Evolutionary conservation across 352 stramenopile species (phyloP).

Genomic region (Thalassiosira oceanica): DNA sequence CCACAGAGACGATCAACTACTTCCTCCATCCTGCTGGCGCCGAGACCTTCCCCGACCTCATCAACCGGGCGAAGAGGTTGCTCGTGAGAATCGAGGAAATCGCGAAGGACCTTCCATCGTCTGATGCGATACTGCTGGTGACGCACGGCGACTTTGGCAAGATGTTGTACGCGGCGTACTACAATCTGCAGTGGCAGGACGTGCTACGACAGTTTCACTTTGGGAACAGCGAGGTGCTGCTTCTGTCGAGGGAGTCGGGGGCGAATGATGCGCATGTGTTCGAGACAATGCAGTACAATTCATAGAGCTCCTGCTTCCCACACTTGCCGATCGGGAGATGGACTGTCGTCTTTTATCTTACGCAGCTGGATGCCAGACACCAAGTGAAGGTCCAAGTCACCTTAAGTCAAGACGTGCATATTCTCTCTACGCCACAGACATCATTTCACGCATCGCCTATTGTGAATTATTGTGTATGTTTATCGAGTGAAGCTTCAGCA

Average conservation of each 20-base stretch:
- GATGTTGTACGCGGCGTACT: constrained; percentile 59
- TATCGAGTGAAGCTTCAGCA: no score
- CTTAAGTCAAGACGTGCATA: no score
- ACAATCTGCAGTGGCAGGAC: constrained; percentile 48
- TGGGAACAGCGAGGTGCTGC: constrained; percentile 51
- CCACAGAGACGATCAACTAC: constrained; percentile 51
- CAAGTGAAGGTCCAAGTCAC: not conserved
- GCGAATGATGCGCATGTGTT: constrained; percentile 41
- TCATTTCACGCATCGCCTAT: no score
- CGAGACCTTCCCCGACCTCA: constrained; percentile 60
- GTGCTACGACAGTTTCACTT: constrained; percentile 59
- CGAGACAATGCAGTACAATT: constrained; percentile 36
- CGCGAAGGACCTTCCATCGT: not conserved
- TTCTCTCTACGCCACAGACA: no score
- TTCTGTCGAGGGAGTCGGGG: constrained; percentile 41
- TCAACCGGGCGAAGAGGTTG: constrained; percentile 32
- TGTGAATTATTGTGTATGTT: no score
- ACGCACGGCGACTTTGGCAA: constrained; percentile 65
- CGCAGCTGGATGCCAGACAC: no score
- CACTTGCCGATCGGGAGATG: no score
- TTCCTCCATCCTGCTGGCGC: constrained; percentile 50
- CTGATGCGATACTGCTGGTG: constrained; percentile 40
- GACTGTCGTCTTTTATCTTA: no score
- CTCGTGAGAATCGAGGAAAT: constrained; percentile 28
- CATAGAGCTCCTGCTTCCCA: constrained; percentile 14